phyloP scores from a whole-genome alignment of 139 green algal genomes.

The Coelastrella sp. region DNA sequence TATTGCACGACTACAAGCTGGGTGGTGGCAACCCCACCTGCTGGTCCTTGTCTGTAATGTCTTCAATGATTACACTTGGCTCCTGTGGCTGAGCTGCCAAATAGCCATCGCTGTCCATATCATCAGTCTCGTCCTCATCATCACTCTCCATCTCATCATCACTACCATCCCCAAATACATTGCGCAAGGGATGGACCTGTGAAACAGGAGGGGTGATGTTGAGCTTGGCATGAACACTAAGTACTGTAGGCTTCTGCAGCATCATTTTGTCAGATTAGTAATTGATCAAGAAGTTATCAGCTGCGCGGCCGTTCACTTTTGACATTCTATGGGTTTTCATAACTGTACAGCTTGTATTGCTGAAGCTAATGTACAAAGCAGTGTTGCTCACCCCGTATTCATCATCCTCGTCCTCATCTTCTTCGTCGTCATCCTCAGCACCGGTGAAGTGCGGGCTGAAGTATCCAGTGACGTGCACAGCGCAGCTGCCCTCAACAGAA shows the following conservation, averaged over 20 bases:
- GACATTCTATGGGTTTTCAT: background rate
- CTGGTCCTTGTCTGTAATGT: constrained; percentile 54
- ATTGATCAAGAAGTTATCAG: too few species aligned
- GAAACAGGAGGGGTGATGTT: background rate
- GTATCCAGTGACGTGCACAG: constrained; percentile 85
- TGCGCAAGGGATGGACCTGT: background rate
- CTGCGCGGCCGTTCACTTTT: background rate
- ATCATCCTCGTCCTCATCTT: constrained; percentile 54
- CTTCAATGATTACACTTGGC: constrained; percentile 69
- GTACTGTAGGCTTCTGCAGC: too few species aligned
- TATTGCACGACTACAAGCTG: background rate
- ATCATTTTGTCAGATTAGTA: too few species aligned
- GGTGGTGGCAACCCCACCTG: background rate
- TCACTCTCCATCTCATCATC: constrained; percentile 52
- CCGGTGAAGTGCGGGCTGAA: constrained; percentile 28
- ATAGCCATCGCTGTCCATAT: constrained; percentile 39
- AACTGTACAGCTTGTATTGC: background rate
- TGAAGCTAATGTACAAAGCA: background rate
- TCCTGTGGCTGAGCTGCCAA: constrained; percentile 29
- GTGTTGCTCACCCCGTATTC: constrained; percentile 19
- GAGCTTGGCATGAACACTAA: too few species aligned
- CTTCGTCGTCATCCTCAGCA: constrained; percentile 58
- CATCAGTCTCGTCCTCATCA: constrained; percentile 30
- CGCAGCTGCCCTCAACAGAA: constrained; percentile 59
- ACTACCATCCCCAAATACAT: background rate